Percentiles rank a stretch among this genome's conserved stretches.
These are phyloP conservation scores for Mallotus japonicus DNA, from an alignment of 441 rosid genomes.

Conservation along the genomic window DNA sequence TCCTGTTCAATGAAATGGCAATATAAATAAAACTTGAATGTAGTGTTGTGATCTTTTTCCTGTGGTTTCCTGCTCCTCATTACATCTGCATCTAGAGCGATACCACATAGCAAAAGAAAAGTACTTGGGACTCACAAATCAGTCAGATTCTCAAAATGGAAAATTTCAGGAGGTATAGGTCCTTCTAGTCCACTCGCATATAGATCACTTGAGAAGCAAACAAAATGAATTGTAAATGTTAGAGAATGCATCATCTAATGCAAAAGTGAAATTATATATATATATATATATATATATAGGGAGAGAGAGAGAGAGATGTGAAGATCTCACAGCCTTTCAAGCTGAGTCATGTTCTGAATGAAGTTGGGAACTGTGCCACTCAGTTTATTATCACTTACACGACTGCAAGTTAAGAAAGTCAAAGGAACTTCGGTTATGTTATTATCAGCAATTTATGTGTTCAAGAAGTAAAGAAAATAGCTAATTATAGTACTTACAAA, in stretches of 20 bases:
- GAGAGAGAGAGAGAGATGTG: not conserved
- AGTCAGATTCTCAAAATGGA: not conserved
- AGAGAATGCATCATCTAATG: not conserved
- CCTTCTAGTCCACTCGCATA: constrained; percentile 21
- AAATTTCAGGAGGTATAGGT: constrained; percentile 10
- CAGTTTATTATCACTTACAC: constrained; percentile 10
- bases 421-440: not conserved
- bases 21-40: no score
- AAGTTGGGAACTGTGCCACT: constrained; percentile 11
- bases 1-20: constrained; percentile 3
- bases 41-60: no score
- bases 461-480: not conserved
- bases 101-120: not conserved
- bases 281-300: no score
- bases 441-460: not conserved
- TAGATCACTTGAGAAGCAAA: constrained; percentile 5
- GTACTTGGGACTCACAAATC: constrained; percentile 10
- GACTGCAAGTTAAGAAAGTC: constrained; percentile 5
- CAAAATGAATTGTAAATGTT: not conserved
- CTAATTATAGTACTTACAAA: constrained; percentile 6
- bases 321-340: constrained; percentile 4
- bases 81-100: no score
- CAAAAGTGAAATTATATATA: not conserved
- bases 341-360: constrained; percentile 1
- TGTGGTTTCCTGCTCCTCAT: not conserved